Evolutionary conservation across 1,139 yeast species (phyloP), one percentile per base, ranked within the genome.

Genomic region (Taphrina confusa): DNA sequence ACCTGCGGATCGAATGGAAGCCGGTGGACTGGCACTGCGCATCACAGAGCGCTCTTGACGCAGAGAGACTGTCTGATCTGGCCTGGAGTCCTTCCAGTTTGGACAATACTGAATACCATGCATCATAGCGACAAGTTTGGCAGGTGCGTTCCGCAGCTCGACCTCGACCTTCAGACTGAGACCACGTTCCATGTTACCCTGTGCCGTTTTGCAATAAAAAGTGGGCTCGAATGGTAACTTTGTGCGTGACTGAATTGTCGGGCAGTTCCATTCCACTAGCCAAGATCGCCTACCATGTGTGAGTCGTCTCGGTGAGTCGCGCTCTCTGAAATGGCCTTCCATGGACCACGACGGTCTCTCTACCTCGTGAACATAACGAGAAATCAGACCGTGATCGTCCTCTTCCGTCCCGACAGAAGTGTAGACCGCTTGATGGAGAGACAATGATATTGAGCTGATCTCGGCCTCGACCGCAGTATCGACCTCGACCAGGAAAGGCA

Each of bases 401-500:
- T 42, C 45, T 6, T 33, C 36, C 25, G 31, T 18, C 18, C 58
- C 58, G 20, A 54, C 31, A 9, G 51, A 42, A 2, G 46, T 46
- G 23, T 23, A 33, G 31, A 37, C 44, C 12, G 37, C 34, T 27
- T 54, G 58, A 11, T 54, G 58, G 18, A 54, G 51, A 3, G 58
- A 54, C 28, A 54, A 36, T 12, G 51, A 18, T 18, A 54, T 44
- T 14, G 51, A 28, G n/a, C 46, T 36, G 14, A 46, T 37, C 5
- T 22, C 40, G 6, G 58, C 51, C 34, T 54, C 51, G n/a, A 23
- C 33, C 3, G 58, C 58, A 22, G 36, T 34, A 14, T 54, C 58
- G 25, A 42, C 27, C 45, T 54, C 58, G 20, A 54, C 51, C 27
- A 54, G 33, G 31, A 54, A 54, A 18, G 58, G 58, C 51, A 54